A percentile compares a stretch with the other conserved stretches of the same genome.
Conservation (phyloP, 352 stramenopile species). For the Peronosclerospora sorghi region DNA sequence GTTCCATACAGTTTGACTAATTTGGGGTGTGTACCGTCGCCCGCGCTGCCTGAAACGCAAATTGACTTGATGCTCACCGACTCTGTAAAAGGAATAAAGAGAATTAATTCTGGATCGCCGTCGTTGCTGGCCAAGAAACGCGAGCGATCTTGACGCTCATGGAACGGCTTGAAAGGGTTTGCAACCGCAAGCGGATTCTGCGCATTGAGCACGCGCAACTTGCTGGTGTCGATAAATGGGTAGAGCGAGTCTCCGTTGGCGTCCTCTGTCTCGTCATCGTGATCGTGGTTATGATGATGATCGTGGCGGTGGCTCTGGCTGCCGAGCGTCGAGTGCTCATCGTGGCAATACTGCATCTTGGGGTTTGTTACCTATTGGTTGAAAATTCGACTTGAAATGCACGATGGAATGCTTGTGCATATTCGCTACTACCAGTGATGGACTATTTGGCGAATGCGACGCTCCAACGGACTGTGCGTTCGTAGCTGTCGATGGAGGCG, state of each 20-base stretch:
- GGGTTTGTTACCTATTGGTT: slow-evolving; percentile 10
- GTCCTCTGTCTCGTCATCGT: slow-evolving; percentile 60
- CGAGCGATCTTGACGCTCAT: slow-evolving; percentile 54
- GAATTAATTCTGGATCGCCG: slow-evolving; percentile 74
- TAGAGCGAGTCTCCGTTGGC: slow-evolving; percentile 70
- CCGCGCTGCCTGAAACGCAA: slow-evolving; percentile 64
- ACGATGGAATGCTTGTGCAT: slow-evolving; percentile 23
- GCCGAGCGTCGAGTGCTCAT: slow-evolving; percentile 38
- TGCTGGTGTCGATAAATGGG: slow-evolving; percentile 80
- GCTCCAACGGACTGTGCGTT: slow-evolving; percentile 6
- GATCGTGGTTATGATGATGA: slow-evolving; percentile 36
- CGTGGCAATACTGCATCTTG: slow-evolving; percentile 53
- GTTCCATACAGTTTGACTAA: slow-evolving; percentile 56
- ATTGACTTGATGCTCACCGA: slow-evolving; percentile 84
- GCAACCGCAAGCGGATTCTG: slow-evolving; percentile 41
- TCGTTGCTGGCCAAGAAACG: slow-evolving; percentile 68
- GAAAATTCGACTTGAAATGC: slow-evolving; percentile 1
- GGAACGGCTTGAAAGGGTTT: slow-evolving; percentile 77
- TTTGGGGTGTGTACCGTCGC: slow-evolving; percentile 71
- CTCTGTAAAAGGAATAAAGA: slow-evolving; percentile 82
- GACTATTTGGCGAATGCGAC: slow-evolving; percentile 29
- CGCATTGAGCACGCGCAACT: slow-evolving; percentile 72
- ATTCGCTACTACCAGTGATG: slow-evolving; percentile 1
- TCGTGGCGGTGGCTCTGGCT: slow-evolving; percentile 42
- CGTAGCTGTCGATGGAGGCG: slow-evolving; percentile 28